phyloP scores from a whole-genome alignment of 2,329 filamentous ascomycete species.

The Xylariaceae sp. region DNA sequence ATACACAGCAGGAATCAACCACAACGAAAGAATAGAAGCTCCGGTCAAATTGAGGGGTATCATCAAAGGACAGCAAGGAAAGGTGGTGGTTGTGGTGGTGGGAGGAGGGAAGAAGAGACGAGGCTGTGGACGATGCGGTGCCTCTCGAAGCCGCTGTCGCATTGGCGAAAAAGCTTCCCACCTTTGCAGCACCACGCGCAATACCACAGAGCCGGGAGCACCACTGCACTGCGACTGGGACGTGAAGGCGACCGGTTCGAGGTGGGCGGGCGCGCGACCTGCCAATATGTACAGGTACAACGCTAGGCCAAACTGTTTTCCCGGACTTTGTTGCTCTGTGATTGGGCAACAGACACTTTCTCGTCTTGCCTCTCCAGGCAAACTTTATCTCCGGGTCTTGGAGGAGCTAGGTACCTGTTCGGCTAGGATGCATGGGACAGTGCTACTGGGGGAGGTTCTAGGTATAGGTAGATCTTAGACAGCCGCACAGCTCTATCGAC shows the following conservation, averaged over 20 bases:
- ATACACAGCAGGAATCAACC: neutral
- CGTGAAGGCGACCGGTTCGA: no score
- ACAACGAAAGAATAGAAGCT: slow-evolving; percentile 14
- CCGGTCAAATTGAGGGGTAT: slow-evolving; percentile 23
- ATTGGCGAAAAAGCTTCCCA: slow-evolving; percentile 8
- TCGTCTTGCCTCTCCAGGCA: no score
- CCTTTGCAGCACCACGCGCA: slow-evolving; percentile 7
- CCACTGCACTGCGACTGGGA: no score
- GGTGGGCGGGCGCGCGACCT: slow-evolving; percentile 21
- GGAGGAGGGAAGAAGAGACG: neutral
- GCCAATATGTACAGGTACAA: slow-evolving; percentile 29
- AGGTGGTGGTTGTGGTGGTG: neutral
- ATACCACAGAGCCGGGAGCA: slow-evolving; percentile 4
- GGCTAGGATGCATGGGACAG: no score
- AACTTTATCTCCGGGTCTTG: neutral
- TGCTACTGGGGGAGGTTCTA: no score
- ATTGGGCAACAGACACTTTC: slow-evolving; percentile 16
- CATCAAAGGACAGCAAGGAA: slow-evolving; percentile 12
- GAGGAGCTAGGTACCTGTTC: neutral
- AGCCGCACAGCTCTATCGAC: no score
- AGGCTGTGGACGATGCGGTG: slow-evolving; percentile 1
- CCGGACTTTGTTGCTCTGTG: slow-evolving; percentile 11
- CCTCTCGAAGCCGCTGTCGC: neutral
- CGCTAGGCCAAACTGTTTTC: slow-evolving; percentile 28
- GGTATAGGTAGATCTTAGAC: no score